phyloP scores from a whole-genome alignment of 257 asterid species.

The Haberlea rhodopensis region DNA sequence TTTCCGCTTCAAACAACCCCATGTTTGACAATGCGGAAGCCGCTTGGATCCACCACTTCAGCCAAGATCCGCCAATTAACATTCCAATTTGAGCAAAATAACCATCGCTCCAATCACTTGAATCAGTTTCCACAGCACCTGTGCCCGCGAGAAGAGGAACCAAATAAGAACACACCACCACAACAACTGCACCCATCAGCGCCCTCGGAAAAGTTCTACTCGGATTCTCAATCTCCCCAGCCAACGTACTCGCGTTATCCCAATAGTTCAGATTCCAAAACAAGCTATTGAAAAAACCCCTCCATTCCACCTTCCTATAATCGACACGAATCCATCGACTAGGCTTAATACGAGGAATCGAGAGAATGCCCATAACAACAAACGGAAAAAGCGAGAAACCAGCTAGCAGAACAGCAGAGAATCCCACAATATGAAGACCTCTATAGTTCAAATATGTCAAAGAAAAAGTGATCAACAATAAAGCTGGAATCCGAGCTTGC shows the following conservation, averaged over 20 bases:
- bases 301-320: slow-evolving; percentile 50
- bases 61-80: slow-evolving; percentile 86
- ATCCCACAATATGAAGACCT: slow-evolving; percentile 76
- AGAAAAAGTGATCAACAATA: slow-evolving; percentile 57
- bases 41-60: slow-evolving; percentile 92
- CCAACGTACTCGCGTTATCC: slow-evolving; percentile 86
- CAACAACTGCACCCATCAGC: slow-evolving; percentile 58
- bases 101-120: slow-evolving; percentile 77
- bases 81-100: slow-evolving; percentile 77
- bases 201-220: slow-evolving; percentile 70
- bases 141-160: slow-evolving; percentile 77
- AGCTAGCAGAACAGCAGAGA: slow-evolving; percentile 71
- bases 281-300: slow-evolving; percentile 73
- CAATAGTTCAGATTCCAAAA: slow-evolving; percentile 88
- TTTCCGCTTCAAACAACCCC: slow-evolving; percentile 92
- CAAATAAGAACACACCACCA: slow-evolving; percentile 68
- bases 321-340: slow-evolving; percentile 61
- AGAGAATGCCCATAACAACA: slow-evolving; percentile 50
- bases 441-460: slow-evolving; percentile 69
- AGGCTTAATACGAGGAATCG: slow-evolving; percentile 64
- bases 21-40: slow-evolving; percentile 88
- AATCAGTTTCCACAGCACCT: slow-evolving; percentile 67
- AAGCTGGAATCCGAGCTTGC: slow-evolving; percentile 67
- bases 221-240: slow-evolving; percentile 82
- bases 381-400: slow-evolving; percentile 73